Evolutionary conservation across 257 asterid genomes (phyloP), one percentile per base, ranked within the genome.

Genomic region (Nicotiana tomentosiformis): DNA sequence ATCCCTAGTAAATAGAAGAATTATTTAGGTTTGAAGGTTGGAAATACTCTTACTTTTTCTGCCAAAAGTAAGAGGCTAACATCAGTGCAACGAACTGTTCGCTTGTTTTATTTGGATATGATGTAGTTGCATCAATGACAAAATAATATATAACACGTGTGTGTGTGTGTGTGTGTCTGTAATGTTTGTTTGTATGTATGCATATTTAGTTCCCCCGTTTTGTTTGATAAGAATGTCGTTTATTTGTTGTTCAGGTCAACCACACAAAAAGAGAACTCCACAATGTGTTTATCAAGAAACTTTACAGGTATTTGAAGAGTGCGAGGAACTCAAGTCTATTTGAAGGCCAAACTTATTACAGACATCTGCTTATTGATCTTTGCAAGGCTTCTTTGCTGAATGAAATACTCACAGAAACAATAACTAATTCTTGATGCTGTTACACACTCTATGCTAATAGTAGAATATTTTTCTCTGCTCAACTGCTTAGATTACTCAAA

Each of bases 221-320:
- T 23, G 61, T 74, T 74, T 74, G 79, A 74, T 49, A 23, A 74
- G 57, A 32, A 39, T 39, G 77, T 78, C 57, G 83, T 77, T 51
- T 7, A 72, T 87, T 76, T 32, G 37, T 82, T 74, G 69, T 15
- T 77, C 89, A 95, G 99, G 99, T 95, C 61, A 91, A 95, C 88
- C 98, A 91, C 87, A 93, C 99, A 66, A 96, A 94, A 86, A 87
- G 98, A 81, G 99, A 94, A 90, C 95, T 96, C 84, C 99, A 90
- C 86, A 93, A 93, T 68, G 90, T 90, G 49, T 90, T 93, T 85
- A 95, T 95, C 83, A 83, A 84, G 83, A 89, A 82, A 84, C 93
- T 95, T 81, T 95, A 95, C 93, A 92, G 97, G 99, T 93, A 90
- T 69, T 66, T 46, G 53, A 26, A 46, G 33, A 49, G 80, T 49